A percentile compares a stretch with the other conserved stretches of the same genome.
These are phyloP conservation scores for Termitomyces sp. DNA, from an alignment of 768 basidiomycete species.

Conservation along the genomic window DNA sequence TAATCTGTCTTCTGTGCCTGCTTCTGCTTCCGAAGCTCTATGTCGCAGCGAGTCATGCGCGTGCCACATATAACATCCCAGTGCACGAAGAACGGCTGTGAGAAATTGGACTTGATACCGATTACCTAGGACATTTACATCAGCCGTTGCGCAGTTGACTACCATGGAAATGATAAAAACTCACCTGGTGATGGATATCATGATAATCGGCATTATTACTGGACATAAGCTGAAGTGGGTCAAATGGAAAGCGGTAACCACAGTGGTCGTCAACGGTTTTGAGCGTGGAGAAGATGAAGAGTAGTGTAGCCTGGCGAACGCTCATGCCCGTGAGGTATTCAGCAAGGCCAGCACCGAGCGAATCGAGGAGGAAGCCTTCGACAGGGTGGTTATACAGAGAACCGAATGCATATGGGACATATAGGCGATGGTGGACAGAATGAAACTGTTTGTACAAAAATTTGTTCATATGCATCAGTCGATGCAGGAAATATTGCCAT, in stretches of 20 bases:
- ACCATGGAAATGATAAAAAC: constrained; percentile 6
- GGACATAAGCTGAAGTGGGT: constrained; percentile 83
- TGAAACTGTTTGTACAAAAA: constrained; percentile 91
- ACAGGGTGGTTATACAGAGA: constrained; percentile 96
- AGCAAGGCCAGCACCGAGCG: constrained; percentile 72
- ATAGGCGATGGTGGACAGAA: constrained; percentile 91
- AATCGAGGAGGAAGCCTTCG: constrained; percentile 90
- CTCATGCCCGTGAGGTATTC: constrained; percentile 64
- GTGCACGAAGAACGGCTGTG: constrained; percentile 94
- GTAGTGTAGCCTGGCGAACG: constrained; percentile 74
- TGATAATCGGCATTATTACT: constrained; percentile 95
- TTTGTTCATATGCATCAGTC: constrained; percentile 84
- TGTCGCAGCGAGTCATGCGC: constrained; percentile 67
- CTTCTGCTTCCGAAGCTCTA: constrained; percentile 44
- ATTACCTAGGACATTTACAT: constrained; percentile 35
- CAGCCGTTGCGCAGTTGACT: background rate
- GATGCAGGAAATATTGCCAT: constrained; percentile 97
- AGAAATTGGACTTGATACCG: constrained; percentile 94
- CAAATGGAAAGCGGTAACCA: constrained; percentile 85
- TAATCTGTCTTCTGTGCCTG: constrained; percentile 23
- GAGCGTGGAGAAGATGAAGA: constrained; percentile 78
- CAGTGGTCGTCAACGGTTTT: constrained; percentile 98
- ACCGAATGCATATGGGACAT: constrained; percentile 96
- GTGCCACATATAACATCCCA: constrained; percentile 89
- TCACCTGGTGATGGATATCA: constrained; percentile 94